phyloP scores from a whole-genome alignment of 148 eudicot genomes.

The Silene latifolia region DNA sequence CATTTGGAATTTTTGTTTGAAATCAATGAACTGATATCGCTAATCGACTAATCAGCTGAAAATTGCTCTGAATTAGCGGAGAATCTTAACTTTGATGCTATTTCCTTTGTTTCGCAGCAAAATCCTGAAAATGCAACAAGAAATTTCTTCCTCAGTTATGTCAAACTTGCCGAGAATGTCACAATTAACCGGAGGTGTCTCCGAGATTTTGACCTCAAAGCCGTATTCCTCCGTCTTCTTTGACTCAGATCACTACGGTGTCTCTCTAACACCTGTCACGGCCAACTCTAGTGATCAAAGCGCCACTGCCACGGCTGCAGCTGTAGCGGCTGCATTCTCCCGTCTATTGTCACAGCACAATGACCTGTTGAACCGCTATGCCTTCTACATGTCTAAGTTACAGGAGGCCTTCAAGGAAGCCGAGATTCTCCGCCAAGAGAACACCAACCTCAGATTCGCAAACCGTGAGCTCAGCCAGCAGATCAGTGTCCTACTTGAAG shows the following conservation, averaged over 20 bases:
- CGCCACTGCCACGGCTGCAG: constrained; percentile 1
- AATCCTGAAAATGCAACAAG: constrained; percentile 18
- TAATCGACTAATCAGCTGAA: neutral
- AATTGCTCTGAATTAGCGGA: neutral
- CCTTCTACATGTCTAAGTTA: constrained; percentile 37
- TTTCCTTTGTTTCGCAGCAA: constrained; percentile 3
- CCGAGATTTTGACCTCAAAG: constrained; percentile 14
- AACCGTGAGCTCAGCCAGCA: constrained; percentile 44
- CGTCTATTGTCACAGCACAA: constrained; percentile 35
- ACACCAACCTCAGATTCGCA: constrained; percentile 53
- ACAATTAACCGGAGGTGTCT: neutral
- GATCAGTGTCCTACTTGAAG: constrained; percentile 26
- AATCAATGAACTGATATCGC: too few relatives aligned
- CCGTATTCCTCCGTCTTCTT: constrained; percentile 28
- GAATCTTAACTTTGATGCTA: constrained; percentile 6
- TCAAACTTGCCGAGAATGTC: constrained; percentile 2
- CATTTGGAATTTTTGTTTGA: too few relatives aligned
- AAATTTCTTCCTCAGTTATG: constrained; percentile 10
- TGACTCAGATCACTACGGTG: constrained; percentile 12
- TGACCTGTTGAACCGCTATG: constrained; percentile 36
- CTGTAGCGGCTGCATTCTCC: constrained; percentile 19
- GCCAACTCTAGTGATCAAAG: neutral
- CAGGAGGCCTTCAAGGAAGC: constrained; percentile 38
- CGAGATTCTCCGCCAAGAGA: constrained; percentile 63
- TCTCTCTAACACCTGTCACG: constrained; percentile 10